Base-by-base conservation (phyloP, 768 basidiomycete species). In the Agrocybe chaxingu region DNA sequence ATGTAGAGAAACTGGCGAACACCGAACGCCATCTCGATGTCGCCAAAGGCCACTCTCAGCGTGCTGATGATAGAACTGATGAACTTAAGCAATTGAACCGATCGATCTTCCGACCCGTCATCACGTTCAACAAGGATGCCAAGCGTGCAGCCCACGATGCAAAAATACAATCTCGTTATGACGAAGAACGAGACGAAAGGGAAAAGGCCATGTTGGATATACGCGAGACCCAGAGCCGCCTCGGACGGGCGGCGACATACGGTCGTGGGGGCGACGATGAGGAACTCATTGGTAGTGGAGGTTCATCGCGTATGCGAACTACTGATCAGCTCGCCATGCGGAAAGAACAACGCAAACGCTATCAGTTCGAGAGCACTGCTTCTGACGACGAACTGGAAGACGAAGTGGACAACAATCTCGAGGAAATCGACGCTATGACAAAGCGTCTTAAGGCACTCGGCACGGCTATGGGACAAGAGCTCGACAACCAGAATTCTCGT, bases 321-420 rank as follows among this genome's bases (percentile, higher is more conserved):
- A 67, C 70, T 16, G 77, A 79, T 44, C 81, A 88, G 60, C 69
- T 77, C 50, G 65, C 74, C 10, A 69, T 70, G 8, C 72, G 78
- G 57, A 83, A 85, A 67, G 89, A 86, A 49, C 85, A 85, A 59
- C 76, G 90, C 58, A 81, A 85, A 60, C 81, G 89, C 33, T 98
- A 82, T 65, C 93, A 98, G 69, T 97, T 98, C 61, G 96, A 99
- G 58, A 83, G 84, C 24, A 88, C 82, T 34, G 91, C 79, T 2
- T 91, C 88, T 5, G 96, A 99, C 61, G 94, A 98, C 58, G 93
- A 95, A 68, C 57, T 96, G 1, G 96, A 99, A 71, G 88, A 98
- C 59, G 94, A 98, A 69, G 61, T 99, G 34, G 96, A 98, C 60
- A 82, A 79, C 56, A 98, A 98, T 66, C 71, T 99, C 19, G 84